Conservation (phyloP, 192 early-diverging fungal genomes). For the Spizellomyces sp. region DNA sequence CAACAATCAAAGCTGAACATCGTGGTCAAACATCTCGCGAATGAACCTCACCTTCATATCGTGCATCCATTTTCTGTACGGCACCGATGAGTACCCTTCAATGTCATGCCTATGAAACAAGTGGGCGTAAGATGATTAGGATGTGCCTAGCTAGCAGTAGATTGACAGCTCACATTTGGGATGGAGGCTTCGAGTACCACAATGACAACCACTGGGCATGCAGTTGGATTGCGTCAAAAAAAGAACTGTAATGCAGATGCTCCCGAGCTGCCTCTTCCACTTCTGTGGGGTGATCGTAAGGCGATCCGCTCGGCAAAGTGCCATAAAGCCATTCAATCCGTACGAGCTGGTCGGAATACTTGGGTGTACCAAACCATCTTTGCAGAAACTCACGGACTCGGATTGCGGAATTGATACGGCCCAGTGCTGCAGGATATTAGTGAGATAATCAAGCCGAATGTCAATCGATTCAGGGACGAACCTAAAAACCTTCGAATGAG, state of each 20-base stretch:
- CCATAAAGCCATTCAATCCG: slow-evolving; percentile 8
- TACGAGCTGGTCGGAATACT: slow-evolving; percentile 2
- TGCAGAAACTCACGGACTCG: slow-evolving; percentile 51
- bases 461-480: slow-evolving; percentile 5
- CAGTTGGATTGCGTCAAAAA: slow-evolving; percentile 18
- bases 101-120: not conserved
- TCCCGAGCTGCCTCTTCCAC: slow-evolving; percentile 18
- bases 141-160: too few relatives aligned
- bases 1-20: too few relatives aligned
- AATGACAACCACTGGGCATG: slow-evolving; percentile 11
- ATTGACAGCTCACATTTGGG: not conserved
- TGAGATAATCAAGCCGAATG: not conserved
- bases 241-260: slow-evolving; percentile 3
- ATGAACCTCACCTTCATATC: slow-evolving; percentile 9
- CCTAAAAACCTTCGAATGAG: slow-evolving; percentile 57
- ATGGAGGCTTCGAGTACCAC: slow-evolving; percentile 11
- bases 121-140: too few relatives aligned
- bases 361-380: slow-evolving; percentile 43
- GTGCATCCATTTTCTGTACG: slow-evolving; percentile 12
- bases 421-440: slow-evolving; percentile 21
- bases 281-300: not conserved
- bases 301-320: not conserved
- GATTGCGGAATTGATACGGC: slow-evolving; percentile 50
- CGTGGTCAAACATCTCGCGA: too few relatives aligned
- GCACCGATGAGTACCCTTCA: slow-evolving; percentile 11